A percentile compares a stretch with the other conserved stretches of the same genome.
These are phyloP conservation scores for Fusarium ambrosium DNA, from an alignment of 2,329 filamentous ascomycete species.

Conservation along the genomic window DNA sequence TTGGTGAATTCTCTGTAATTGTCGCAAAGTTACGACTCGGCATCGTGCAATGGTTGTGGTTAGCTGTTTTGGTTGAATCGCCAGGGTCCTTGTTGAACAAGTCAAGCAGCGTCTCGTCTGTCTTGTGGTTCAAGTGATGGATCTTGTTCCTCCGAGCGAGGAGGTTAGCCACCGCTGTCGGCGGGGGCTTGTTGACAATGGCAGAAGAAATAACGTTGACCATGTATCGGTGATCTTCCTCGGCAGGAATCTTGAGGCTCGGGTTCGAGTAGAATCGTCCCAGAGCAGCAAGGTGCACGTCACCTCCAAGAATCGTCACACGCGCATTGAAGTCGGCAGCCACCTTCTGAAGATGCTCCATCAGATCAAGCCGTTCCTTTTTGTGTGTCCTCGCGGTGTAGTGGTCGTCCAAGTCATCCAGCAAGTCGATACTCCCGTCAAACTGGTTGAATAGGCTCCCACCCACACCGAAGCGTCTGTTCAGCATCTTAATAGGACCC, in stretches of 20 bases:
- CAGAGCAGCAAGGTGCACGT: conserved; percentile 92
- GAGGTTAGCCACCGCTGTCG: conserved; percentile 88
- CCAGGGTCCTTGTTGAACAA: conserved; percentile 94
- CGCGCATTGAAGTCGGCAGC: conserved; percentile 89
- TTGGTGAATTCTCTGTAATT: conserved; percentile 87
- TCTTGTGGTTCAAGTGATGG: conserved; percentile 77
- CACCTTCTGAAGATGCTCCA: conserved; percentile 86
- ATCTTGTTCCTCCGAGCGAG: conserved; percentile 91
- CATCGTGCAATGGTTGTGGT: conserved; percentile 88
- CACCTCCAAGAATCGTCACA: conserved; percentile 91
- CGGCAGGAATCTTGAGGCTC: conserved; percentile 79
- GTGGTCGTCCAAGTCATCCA: conserved; percentile 95
- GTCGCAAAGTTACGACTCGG: conserved; percentile 94
- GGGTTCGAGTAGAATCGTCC: conserved; percentile 96
- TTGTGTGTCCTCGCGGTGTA: conserved; percentile 96
- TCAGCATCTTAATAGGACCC: conserved; percentile 88
- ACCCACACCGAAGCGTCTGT: conserved; percentile 88
- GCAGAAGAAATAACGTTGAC: conserved; percentile 93
- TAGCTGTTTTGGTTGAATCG: conserved; percentile 77
- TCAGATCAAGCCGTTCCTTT: conserved; percentile 81
- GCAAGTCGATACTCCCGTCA: conserved; percentile 90
- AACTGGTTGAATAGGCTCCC: conserved; percentile 94
- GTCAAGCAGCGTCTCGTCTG: conserved; percentile 93
- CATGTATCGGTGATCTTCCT: conserved; percentile 94
- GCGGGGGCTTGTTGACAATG: conserved; percentile 95